Percentiles rank a stretch among this genome's conserved stretches.
phyloP scores from a whole-genome alignment of 169 alveolate species.

The Plasmodium ovale region DNA sequence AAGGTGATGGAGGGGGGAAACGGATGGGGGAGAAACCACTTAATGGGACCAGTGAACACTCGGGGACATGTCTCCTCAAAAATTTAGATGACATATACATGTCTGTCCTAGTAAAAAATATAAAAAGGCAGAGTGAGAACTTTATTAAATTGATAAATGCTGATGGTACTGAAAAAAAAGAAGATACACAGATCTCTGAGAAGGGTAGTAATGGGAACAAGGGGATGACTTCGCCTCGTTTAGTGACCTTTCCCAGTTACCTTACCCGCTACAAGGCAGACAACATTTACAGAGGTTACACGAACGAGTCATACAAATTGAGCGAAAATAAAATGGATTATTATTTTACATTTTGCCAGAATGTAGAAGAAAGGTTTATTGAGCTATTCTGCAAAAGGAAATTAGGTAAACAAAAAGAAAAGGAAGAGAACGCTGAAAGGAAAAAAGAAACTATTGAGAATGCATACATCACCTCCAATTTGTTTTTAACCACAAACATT shows the following conservation, averaged over 20 bases:
- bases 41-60: not conserved
- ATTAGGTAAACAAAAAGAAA: not conserved
- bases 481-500: constrained; percentile 57
- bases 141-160: not conserved
- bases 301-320: constrained; percentile 46
- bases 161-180: not conserved
- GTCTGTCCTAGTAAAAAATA: constrained; percentile 16
- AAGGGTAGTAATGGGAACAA: not conserved
- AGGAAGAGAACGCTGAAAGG: not conserved
- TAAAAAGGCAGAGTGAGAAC: constrained; percentile 23
- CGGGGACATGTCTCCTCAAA: not conserved
- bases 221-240: too few relatives aligned
- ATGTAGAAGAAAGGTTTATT: constrained; percentile 44
- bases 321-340: constrained; percentile 60
- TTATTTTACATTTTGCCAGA: constrained; percentile 65
- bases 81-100: constrained; percentile 46
- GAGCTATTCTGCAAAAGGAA: constrained; percentile 27
- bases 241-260: too few relatives aligned
- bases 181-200: not conserved
- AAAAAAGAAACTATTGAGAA: constrained; percentile 42
- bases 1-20: too few relatives aligned
- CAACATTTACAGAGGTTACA: constrained; percentile 14
- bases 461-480: constrained; percentile 43
- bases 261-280: not conserved
- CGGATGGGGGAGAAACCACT: too few relatives aligned